Percentiles rank a stretch among this genome's conserved stretches.
Evolutionary conservation across 2,329 filamentous ascomycete species (phyloP).

Genomic region (Chrysoporthe austroafricana): DNA sequence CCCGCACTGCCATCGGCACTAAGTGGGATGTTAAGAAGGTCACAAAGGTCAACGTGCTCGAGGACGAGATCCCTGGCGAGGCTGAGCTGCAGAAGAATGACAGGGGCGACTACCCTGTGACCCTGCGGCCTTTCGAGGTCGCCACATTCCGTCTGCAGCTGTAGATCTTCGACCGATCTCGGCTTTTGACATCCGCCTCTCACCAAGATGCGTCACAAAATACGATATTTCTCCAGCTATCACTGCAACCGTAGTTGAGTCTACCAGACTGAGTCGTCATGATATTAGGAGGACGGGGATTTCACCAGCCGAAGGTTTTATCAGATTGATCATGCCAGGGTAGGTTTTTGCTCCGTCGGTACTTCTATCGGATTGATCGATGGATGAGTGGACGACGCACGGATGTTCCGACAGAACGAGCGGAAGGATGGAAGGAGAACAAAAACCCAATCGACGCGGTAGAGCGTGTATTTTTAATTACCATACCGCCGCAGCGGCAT

Average conservation of each 20-base stretch:
- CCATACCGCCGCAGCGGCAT: not conserved
- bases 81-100: slow-evolving; percentile 64
- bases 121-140: slow-evolving; percentile 81
- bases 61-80: slow-evolving; percentile 65
- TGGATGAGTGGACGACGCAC: not conserved
- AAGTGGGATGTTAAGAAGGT: slow-evolving; percentile 74
- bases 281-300: not conserved
- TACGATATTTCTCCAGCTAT: not conserved
- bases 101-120: slow-evolving; percentile 60
- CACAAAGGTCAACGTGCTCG: slow-evolving; percentile 83
- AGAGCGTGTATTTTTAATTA: slow-evolving; percentile 5
- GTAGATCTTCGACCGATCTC: slow-evolving; percentile 35
- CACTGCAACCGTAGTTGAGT: not conserved
- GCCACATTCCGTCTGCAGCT: slow-evolving; percentile 73
- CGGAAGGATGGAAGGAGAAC: not conserved
- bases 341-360: not conserved
- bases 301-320: not conserved
- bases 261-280: not conserved
- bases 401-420: not conserved
- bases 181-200: no score
- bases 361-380: not conserved
- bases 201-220: not conserved
- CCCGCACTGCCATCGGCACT: slow-evolving; percentile 71
- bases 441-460: not conserved
- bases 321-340: not conserved